Evolutionary conservation across 1,139 yeast species (phyloP).

Genomic region (Arxiozyma slooffiae): DNA sequence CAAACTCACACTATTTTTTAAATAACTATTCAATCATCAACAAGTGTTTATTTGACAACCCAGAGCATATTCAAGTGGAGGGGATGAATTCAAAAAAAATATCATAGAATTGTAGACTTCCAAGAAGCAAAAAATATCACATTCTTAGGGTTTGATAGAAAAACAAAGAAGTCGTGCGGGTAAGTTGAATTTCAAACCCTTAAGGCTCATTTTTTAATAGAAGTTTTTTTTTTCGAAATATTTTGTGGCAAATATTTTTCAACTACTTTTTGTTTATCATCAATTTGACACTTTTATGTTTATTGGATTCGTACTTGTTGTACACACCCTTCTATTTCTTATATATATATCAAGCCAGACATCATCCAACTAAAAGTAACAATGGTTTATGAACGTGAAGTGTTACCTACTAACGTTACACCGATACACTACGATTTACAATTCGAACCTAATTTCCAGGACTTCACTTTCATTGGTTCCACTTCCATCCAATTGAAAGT

Average conservation of each 20-base stretch:
- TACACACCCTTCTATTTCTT: not conserved
- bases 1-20: no score
- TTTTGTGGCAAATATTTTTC: not conserved
- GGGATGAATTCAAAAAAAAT: no score
- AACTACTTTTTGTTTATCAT: no score
- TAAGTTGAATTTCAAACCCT: no score
- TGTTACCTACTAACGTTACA: conserved; percentile 58
- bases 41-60: no score
- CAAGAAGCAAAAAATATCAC: no score
- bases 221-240: not conserved
- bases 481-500: conserved; percentile 56
- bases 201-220: no score
- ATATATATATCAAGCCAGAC: not conserved
- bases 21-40: no score
- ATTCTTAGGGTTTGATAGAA: no score
- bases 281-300: not conserved
- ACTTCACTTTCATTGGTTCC: conserved; percentile 58
- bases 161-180: not conserved
- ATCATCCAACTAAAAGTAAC: not conserved
- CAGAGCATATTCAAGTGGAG: no score
- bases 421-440: conserved; percentile 60
- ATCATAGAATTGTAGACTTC: no score
- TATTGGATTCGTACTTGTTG: not conserved
- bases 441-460: conserved; percentile 59
- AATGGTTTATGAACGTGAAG: conserved; percentile 37